phyloP scores from a whole-genome alignment of 1,139 yeast species.

The Hanseniaspora gamundiae region DNA sequence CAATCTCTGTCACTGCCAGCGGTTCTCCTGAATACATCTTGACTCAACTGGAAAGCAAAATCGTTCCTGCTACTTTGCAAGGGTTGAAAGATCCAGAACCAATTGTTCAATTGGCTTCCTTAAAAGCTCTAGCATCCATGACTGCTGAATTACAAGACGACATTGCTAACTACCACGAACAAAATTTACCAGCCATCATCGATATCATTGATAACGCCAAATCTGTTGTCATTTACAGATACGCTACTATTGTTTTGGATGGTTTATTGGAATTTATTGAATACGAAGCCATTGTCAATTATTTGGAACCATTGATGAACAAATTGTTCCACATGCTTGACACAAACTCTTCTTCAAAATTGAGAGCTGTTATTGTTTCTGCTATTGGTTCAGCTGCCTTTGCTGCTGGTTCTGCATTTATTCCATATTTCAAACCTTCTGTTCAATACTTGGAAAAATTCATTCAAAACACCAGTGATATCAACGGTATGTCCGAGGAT shows the following conservation, averaged over 20 bases:
- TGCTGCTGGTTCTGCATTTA: conserved; percentile 80
- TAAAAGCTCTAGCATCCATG: conserved; percentile 66
- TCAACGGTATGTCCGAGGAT: conserved; percentile 64
- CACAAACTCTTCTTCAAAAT: conserved; percentile 44
- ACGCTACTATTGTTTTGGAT: conserved; percentile 85
- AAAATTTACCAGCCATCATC: conserved; percentile 76
- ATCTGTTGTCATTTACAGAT: conserved; percentile 73
- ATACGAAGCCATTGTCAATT: conserved; percentile 69
- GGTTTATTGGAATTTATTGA: conserved; percentile 86
- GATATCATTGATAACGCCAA: conserved; percentile 78
- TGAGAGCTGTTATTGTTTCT: conserved; percentile 82
- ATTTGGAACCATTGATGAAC: conserved; percentile 82
- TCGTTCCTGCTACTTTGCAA: conserved; percentile 57
- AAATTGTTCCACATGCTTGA: conserved; percentile 76
- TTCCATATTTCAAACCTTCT: conserved; percentile 76
- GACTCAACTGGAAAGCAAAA: conserved; percentile 50
- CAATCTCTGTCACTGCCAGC: conserved; percentile 72
- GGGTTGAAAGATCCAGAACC: conserved; percentile 75
- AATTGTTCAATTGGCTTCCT: conserved; percentile 75
- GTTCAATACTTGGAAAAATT: conserved; percentile 73
- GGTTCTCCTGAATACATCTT: conserved; percentile 93
- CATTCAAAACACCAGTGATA: conserved; percentile 49
- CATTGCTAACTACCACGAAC: conserved; percentile 72
- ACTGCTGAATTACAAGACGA: conserved; percentile 77
- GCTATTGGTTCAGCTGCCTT: conserved; percentile 97